These are phyloP conservation scores for Debaryomyces tyrocola DNA, from an alignment of 805 yeast species.

Conservation along the genomic window DNA sequence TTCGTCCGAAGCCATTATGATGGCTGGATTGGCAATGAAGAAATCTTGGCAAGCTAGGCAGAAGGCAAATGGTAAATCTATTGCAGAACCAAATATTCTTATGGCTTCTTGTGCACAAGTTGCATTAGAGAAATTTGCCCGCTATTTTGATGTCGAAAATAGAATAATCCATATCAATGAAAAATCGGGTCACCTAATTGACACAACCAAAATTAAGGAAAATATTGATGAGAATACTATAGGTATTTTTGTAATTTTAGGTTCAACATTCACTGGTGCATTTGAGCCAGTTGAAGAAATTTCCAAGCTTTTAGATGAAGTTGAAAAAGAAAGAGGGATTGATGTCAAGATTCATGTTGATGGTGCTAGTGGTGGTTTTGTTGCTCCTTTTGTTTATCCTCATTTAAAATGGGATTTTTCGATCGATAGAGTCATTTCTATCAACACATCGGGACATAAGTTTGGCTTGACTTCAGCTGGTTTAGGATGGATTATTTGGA, in stretches of 20 bases:
- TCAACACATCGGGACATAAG: constrained; percentile 91
- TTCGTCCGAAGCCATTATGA: constrained; percentile 89
- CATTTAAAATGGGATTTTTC: constrained; percentile 82
- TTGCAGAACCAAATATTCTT: constrained; percentile 73
- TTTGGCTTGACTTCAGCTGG: constrained; percentile 91
- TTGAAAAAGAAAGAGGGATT: constrained; percentile 63
- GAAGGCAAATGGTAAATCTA: constrained; percentile 57
- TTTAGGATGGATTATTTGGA: constrained; percentile 90
- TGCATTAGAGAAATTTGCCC: constrained; percentile 89
- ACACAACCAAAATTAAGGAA: constrained; percentile 56
- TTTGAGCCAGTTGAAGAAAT: constrained; percentile 75
- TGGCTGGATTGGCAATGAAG: constrained; percentile 92
- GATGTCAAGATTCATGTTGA: constrained; percentile 87
- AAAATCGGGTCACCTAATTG: constrained; percentile 64
- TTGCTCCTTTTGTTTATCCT: constrained; percentile 83
- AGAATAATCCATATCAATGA: constrained; percentile 67
- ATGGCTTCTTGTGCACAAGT: constrained; percentile 96
- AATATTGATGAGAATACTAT: constrained; percentile 87
- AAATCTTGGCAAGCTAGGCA: constrained; percentile 79
- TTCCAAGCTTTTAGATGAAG: constrained; percentile 62
- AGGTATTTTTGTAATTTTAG: constrained; percentile 84
- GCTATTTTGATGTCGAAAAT: constrained; percentile 90
- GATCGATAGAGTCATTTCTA: constrained; percentile 72
- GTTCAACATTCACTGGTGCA: constrained; percentile 92
- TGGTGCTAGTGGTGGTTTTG: constrained; percentile 89